A percentile compares a stretch with the other conserved stretches of the same genome.
phyloP scores from a whole-genome alignment of 2,329 filamentous ascomycete species.

The Cladophialophora carrionii region DNA sequence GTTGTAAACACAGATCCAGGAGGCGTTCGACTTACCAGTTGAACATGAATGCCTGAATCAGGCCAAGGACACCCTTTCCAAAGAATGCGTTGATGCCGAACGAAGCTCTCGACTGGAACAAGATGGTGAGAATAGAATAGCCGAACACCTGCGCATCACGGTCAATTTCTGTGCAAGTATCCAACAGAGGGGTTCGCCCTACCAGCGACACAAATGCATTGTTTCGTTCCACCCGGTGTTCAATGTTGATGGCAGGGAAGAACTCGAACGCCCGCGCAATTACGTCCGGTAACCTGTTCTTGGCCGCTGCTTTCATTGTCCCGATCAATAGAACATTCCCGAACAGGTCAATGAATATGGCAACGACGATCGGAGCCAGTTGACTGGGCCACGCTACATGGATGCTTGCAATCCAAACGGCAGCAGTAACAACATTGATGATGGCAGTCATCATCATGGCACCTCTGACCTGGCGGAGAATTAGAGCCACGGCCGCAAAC shows the following conservation, averaged over 20 bases:
- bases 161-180: not conserved
- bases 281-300: not conserved
- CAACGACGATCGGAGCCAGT: conserved; percentile 61
- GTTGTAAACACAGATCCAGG: not conserved
- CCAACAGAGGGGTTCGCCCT: not conserved
- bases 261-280: conserved; percentile 56
- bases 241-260: conserved; percentile 65
- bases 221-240: conserved; percentile 67
- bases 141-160: conserved; percentile 50
- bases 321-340: conserved; percentile 50
- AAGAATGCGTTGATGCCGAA: conserved; percentile 50
- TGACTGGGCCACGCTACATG: conserved; percentile 60
- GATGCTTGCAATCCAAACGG: conserved; percentile 64
- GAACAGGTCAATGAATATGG: conserved; percentile 59
- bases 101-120: conserved; percentile 31
- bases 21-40: conserved; percentile 23
- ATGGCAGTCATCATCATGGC: conserved; percentile 58
- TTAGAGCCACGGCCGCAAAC: conserved; percentile 9
- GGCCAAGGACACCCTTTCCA: conserved; percentile 64
- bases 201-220: conserved; percentile 66
- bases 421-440: conserved; percentile 53
- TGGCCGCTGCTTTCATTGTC: conserved; percentile 38
- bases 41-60: conserved; percentile 41
- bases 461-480: conserved; percentile 60
- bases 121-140: conserved; percentile 63